Evolutionary conservation across 768 basidiomycete genomes (phyloP).

Genomic region (Trametes coccinea): DNA sequence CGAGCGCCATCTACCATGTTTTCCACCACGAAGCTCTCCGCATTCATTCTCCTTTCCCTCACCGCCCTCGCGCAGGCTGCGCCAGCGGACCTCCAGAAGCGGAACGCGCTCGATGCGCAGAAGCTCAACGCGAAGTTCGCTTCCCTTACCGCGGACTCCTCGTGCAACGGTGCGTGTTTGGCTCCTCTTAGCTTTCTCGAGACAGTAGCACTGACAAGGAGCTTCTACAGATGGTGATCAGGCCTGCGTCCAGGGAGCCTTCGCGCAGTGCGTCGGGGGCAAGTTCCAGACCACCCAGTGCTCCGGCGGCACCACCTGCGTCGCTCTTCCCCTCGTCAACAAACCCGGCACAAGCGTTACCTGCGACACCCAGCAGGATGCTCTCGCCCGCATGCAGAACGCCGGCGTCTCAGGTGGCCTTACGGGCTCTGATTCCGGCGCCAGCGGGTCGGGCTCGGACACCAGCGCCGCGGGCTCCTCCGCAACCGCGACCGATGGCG

Average conservation of each 20-base stretch:
- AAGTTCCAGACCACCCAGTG: constrained; percentile 38
- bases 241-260: constrained; percentile 39
- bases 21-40: constrained; percentile 21
- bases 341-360: constrained; percentile 39
- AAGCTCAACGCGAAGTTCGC: constrained; percentile 38
- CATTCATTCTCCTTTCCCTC: constrained; percentile 24
- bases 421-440: constrained; percentile 9
- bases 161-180: constrained; percentile 34
- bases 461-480: background rate
- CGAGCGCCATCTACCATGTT: constrained; percentile 5
- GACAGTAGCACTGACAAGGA: background rate
- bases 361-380: constrained; percentile 38
- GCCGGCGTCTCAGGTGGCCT: constrained; percentile 36
- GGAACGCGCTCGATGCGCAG: constrained; percentile 41
- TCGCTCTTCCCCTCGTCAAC: constrained; percentile 46
- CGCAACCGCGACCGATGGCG: background rate
- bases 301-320: constrained; percentile 33
- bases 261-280: constrained; percentile 43
- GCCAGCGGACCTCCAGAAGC: constrained; percentile 26
- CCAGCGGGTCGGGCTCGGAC: background rate
- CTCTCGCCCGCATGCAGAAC: constrained; percentile 34
- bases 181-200: too few relatives aligned
- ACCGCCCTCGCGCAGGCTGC: constrained; percentile 16
- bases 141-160: constrained; percentile 26
- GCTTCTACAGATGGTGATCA: constrained; percentile 30